Conservation (phyloP, 108 stramenopile genomes). For the Aureococcus anophagefferens region DNA sequence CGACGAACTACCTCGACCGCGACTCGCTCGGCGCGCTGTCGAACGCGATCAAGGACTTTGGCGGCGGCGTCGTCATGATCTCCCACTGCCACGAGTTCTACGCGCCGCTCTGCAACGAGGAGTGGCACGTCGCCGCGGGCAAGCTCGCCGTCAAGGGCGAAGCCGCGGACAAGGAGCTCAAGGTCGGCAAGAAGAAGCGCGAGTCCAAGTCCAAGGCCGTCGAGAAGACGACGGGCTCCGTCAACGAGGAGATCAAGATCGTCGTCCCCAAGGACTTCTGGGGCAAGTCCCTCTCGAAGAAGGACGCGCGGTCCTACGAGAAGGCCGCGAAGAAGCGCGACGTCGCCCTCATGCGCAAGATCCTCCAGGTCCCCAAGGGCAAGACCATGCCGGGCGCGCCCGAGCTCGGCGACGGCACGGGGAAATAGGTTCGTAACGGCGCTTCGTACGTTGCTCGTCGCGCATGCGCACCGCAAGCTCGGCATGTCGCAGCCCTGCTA, state of each 20-base stretch:
- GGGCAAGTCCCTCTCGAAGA: slow-evolving; percentile 46
- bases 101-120: slow-evolving; percentile 77
- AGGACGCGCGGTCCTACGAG: slow-evolving; percentile 68
- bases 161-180: slow-evolving; percentile 72
- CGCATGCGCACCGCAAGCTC: too few species aligned
- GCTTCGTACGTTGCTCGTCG: too few species aligned
- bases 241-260: slow-evolving; percentile 49
- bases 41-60: slow-evolving; percentile 80
- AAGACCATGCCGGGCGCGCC: slow-evolving; percentile 81
- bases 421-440: too few species aligned
- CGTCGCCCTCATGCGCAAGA: slow-evolving; percentile 66
- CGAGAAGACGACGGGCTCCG: slow-evolving; percentile 70
- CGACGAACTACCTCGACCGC: slow-evolving; percentile 97
- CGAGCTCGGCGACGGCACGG: slow-evolving; percentile 74
- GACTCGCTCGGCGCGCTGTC: slow-evolving; percentile 89
- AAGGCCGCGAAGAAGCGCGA: slow-evolving; percentile 84
- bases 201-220: slow-evolving; percentile 69
- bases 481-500: too few species aligned
- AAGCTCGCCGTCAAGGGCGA: slow-evolving; percentile 62
- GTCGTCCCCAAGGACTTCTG: slow-evolving; percentile 19
- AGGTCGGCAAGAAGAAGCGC: slow-evolving; percentile 68
- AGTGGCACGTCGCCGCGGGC: slow-evolving; percentile 83
- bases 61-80: slow-evolving; percentile 96
- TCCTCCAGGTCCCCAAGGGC: slow-evolving; percentile 63
- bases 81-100: slow-evolving; percentile 95